Percentiles rank a stretch among this genome's conserved stretches.
phyloP scores from a whole-genome alignment of 2,329 filamentous ascomycete species.

The Neonectria punicea region DNA sequence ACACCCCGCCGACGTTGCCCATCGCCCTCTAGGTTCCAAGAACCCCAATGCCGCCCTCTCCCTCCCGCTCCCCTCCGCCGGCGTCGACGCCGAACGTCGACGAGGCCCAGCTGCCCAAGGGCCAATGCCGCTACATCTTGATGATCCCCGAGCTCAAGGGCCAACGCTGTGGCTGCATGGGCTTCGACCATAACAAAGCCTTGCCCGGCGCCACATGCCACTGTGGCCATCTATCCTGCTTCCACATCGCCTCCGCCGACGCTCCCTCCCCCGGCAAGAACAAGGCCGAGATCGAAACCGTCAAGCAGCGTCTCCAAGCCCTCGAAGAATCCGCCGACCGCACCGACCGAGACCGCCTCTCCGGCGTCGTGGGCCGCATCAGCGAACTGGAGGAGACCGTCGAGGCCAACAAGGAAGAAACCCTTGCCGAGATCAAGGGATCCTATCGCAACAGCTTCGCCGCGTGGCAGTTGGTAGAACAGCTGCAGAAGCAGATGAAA shows the following conservation, averaged over 20 bases:
- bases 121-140: constrained; percentile 69
- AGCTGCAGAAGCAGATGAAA: constrained; percentile 53
- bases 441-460: constrained; percentile 65
- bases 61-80: constrained; percentile 38
- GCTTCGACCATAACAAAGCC: constrained; percentile 64
- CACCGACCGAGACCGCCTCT: constrained; percentile 51
- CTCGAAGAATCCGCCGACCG: constrained; percentile 49
- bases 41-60: constrained; percentile 44
- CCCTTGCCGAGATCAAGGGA: constrained; percentile 63
- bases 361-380: constrained; percentile 56
- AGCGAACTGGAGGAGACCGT: constrained; percentile 64
- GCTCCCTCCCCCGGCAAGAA: constrained; percentile 61
- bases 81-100: constrained; percentile 47
- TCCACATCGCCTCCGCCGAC: constrained; percentile 62
- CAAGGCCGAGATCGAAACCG: constrained; percentile 49
- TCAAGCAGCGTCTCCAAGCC: constrained; percentile 40
- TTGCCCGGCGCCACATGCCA: constrained; percentile 66
- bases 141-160: constrained; percentile 66
- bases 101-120: constrained; percentile 62
- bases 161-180: constrained; percentile 67
- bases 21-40: constrained; percentile 38
- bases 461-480: constrained; percentile 63
- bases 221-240: constrained; percentile 70
- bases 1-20: constrained; percentile 33
- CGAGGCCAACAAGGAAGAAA: constrained; percentile 63